Conservation (phyloP, 2,329 filamentous ascomycete species). For the Apiospora pterosperma region DNA sequence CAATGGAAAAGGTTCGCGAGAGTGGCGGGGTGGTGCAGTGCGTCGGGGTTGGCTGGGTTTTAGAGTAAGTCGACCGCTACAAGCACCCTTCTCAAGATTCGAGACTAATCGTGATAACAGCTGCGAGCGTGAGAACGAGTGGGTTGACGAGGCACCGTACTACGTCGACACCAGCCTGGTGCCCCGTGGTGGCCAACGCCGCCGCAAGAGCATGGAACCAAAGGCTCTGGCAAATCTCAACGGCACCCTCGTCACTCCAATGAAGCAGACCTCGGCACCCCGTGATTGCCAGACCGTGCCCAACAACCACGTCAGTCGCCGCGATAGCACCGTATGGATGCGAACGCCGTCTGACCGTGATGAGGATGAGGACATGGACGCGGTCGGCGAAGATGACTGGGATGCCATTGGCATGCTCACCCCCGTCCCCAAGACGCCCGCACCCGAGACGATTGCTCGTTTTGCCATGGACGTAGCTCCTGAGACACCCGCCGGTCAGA, state of each 20-base stretch:
- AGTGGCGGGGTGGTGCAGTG: slow-evolving; percentile 74
- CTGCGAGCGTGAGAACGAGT: slow-evolving; percentile 72
- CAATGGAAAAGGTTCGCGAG: slow-evolving; percentile 75
- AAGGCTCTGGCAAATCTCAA: slow-evolving; percentile 66
- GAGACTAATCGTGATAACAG: slow-evolving; percentile 38
- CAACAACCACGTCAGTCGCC: slow-evolving; percentile 47
- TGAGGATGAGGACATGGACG: slow-evolving; percentile 25
- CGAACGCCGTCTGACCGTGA: slow-evolving; percentile 47
- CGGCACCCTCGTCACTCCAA: slow-evolving; percentile 53
- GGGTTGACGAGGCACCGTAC: slow-evolving; percentile 72
- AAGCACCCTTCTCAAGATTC: neutral
- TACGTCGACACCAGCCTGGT: slow-evolving; percentile 63
- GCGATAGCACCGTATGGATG: slow-evolving; percentile 54
- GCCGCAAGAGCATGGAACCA: slow-evolving; percentile 80
- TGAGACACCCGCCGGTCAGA: slow-evolving; percentile 36
- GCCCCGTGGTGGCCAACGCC: slow-evolving; percentile 67
- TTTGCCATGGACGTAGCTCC: slow-evolving; percentile 48
- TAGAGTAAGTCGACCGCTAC: slow-evolving; percentile 62
- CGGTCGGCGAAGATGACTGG: slow-evolving; percentile 30
- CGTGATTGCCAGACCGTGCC: slow-evolving; percentile 39
- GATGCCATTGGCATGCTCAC: slow-evolving; percentile 44
- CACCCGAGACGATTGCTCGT: slow-evolving; percentile 50
- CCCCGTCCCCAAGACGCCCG: slow-evolving; percentile 56
- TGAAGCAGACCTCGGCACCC: slow-evolving; percentile 24
- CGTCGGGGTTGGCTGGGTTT: slow-evolving; percentile 83